Base-by-base conservation (phyloP, 371 early-diverging fungal genomes). In the Syncephalastrum monosporum region DNA sequence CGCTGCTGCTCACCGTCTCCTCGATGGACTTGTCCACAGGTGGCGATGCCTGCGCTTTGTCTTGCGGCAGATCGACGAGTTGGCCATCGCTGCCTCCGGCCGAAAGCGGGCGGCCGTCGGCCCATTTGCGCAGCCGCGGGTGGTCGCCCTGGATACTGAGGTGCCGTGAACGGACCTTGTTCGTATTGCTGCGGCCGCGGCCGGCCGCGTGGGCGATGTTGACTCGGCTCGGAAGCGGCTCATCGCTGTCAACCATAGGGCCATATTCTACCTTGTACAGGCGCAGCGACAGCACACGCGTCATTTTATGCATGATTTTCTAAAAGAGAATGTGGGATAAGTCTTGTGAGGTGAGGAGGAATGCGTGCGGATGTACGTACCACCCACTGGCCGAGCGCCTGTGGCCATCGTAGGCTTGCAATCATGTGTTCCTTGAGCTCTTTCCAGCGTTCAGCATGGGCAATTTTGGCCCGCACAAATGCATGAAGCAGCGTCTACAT, bases 311-410 rank as follows among this genome's bases (percentile, higher is more conserved):
- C 77, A 85, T 77, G 23, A 73, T 77, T 72, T 75, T 79, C 87
- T 86, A 62, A 19, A 21, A 21, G 21, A 21, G 0, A 21, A 21
- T 0, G 21, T 21, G 21, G 21, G 21, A 21, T 21, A 21, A 21
- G 21, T 21, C 21, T 21, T 21, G 21, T 21, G 21, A 21, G 21
- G 21, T 21, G 21, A 21, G 21, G 21, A 0, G 0, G 21, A 21
- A 21, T 21, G 21, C 21, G 21, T 21, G 2, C 21, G 0, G 21
- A 21, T 47, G 19, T 41, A 57, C 73, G 65, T 78, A 82, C 84
- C 60, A 74, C 72, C 84, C 84, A 86, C 51, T 83, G 85, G 13
- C 73, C 64, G 24, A 84, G 67, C n/a, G 75, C 65, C 57, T 82
- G 82, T 3, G 75, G 64, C 77, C 77, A 82, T 2, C 74, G 68